A percentile compares a stretch with the other conserved stretches of the same genome.
Evolutionary conservation across 192 early-diverging fungal species (phyloP).

Genomic region (Gryganskiella cystojenkinii): DNA sequence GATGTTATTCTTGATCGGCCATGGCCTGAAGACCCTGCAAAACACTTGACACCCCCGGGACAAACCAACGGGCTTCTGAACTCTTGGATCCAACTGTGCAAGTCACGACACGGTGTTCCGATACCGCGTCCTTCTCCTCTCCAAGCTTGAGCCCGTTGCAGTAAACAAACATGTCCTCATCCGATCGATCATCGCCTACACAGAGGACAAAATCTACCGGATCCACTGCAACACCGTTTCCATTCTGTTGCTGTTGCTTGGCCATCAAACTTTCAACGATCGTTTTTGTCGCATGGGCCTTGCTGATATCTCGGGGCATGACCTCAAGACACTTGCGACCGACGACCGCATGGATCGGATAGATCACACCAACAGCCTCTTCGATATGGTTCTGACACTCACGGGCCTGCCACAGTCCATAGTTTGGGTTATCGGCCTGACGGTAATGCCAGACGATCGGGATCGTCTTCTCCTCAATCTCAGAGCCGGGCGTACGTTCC

Average conservation of each 20-base stretch:
- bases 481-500: constrained; percentile 83
- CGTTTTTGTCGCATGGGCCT: constrained; percentile 67
- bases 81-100: constrained; percentile 67
- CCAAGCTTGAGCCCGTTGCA: constrained; percentile 59
- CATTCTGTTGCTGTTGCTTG: too few relatives aligned
- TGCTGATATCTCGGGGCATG: constrained; percentile 76
- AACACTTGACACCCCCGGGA: constrained; percentile 55
- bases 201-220: constrained; percentile 73
- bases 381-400: constrained; percentile 90
- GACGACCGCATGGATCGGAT: constrained; percentile 74
- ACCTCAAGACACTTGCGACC: constrained; percentile 79
- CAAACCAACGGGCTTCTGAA: constrained; percentile 65
- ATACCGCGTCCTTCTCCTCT: background rate
- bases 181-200: constrained; percentile 81
- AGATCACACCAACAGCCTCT: constrained; percentile 71
- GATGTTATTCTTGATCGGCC: background rate
- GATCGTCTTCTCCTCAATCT: constrained; percentile 80
- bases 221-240: background rate
- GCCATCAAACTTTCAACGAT: constrained; percentile 67
- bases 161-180: constrained; percentile 86
- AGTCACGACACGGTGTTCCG: constrained; percentile 51
- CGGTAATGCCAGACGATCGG: constrained; percentile 81
- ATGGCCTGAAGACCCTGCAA: constrained; percentile 28
- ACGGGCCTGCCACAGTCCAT: constrained; percentile 81
- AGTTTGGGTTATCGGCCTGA: constrained; percentile 64